A percentile compares a stretch with the other conserved stretches of the same genome.
phyloP scores from a whole-genome alignment of 1,284 basidiomycete species.

The Apiotrichum porosum region DNA sequence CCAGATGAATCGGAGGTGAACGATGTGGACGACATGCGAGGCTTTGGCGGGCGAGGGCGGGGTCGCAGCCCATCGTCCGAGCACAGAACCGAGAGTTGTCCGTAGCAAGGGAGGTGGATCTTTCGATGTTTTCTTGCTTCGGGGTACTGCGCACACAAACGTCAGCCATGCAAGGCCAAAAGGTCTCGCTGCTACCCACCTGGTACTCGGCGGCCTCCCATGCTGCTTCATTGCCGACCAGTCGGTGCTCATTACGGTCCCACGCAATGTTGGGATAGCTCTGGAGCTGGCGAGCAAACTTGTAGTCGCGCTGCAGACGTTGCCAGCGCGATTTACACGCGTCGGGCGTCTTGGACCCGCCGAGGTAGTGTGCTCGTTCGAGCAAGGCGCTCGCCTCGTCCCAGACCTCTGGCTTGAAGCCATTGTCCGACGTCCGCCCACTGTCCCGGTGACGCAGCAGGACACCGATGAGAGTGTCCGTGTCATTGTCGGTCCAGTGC shows the following conservation, averaged over 20 bases:
- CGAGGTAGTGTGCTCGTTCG: slow-evolving; percentile 25
- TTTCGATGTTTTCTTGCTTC: slow-evolving; percentile 35
- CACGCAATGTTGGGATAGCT: slow-evolving; percentile 29
- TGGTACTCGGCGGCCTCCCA: slow-evolving; percentile 32
- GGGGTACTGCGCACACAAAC: slow-evolving; percentile 9
- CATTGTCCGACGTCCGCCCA: slow-evolving; percentile 40
- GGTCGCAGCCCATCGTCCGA: slow-evolving; percentile 7
- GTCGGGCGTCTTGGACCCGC: slow-evolving; percentile 42
- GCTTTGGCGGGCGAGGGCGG: slow-evolving; percentile 5
- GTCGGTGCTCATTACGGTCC: slow-evolving; percentile 25
- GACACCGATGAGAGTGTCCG: slow-evolving; percentile 28
- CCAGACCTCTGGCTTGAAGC: slow-evolving; percentile 45
- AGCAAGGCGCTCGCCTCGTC: slow-evolving; percentile 27
- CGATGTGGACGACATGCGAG: slow-evolving; percentile 13
- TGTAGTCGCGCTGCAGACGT: slow-evolving; percentile 40
- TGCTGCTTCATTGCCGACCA: slow-evolving; percentile 24
- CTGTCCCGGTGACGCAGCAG: slow-evolving; percentile 31
- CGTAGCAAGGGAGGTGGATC: slow-evolving; percentile 37
- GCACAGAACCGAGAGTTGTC: slow-evolving; percentile 32
- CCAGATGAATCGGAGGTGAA: slow-evolving; percentile 19
- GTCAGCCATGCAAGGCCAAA: slow-evolving; percentile 1
- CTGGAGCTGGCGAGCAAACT: slow-evolving; percentile 32
- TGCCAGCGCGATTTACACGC: slow-evolving; percentile 45
- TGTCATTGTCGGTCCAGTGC: slow-evolving; percentile 40
- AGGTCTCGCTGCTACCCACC: slow-evolving; percentile 1